Percentiles rank a stretch among this genome's conserved stretches.
phyloP scores from a whole-genome alignment of 495 filamentous ascomycete genomes.

The Evernia prunastri region DNA sequence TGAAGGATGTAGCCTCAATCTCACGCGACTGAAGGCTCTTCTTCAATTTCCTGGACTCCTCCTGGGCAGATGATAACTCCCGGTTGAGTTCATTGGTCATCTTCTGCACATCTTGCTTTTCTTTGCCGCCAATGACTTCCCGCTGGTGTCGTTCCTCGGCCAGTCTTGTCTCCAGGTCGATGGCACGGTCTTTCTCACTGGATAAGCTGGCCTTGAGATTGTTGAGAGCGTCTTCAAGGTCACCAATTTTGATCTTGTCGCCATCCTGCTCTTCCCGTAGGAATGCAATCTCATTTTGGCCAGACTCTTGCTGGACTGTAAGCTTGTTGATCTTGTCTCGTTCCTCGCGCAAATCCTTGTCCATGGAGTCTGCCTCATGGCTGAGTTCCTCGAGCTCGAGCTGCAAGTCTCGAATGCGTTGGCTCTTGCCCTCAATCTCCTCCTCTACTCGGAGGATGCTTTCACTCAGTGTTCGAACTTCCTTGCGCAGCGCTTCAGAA shows the following conservation, averaged over 20 bases:
- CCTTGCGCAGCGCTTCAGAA: constrained; percentile 74
- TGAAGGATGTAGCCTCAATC: constrained; percentile 81
- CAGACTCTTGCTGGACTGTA: constrained; percentile 84
- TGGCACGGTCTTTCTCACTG: constrained; percentile 72
- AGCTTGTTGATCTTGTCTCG: constrained; percentile 80
- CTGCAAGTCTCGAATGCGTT: constrained; percentile 66
- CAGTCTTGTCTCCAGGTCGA: constrained; percentile 71
- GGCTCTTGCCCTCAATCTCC: constrained; percentile 61
- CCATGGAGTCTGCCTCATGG: constrained; percentile 68
- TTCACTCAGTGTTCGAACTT: constrained; percentile 87
- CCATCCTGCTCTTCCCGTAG: constrained; percentile 92
- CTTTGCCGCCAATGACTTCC: constrained; percentile 74
- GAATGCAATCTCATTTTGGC: constrained; percentile 90
- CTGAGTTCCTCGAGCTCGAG: constrained; percentile 68
- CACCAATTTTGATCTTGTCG: constrained; percentile 96
- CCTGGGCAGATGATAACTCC: constrained; percentile 72
- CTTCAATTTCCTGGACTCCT: constrained; percentile 74
- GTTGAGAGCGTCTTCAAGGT: constrained; percentile 75
- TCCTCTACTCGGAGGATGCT: constrained; percentile 80
- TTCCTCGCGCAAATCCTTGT: constrained; percentile 67
- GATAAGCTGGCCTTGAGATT: constrained; percentile 62
- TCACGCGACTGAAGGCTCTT: constrained; percentile 77
- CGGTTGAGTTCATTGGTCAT: constrained; percentile 80
- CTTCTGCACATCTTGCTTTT: constrained; percentile 80
- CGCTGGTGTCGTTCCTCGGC: constrained; percentile 76